Conservation (phyloP, 768 basidiomycete genomes). For the Trametes meyenii region DNA sequence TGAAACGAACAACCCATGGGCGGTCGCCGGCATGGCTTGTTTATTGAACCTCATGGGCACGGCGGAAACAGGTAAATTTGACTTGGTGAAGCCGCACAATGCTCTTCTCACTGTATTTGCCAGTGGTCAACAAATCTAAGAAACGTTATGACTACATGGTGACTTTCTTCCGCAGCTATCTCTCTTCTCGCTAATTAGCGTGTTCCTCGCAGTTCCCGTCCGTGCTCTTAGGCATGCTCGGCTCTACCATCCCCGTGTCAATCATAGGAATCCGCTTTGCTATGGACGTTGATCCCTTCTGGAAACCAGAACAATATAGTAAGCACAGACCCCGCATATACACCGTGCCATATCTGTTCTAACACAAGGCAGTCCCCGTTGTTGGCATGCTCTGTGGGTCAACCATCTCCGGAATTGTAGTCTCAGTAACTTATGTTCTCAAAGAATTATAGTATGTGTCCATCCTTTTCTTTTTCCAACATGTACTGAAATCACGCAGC, state of each 20-base stretch:
- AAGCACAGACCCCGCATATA: conserved; percentile 24
- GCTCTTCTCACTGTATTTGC: background rate
- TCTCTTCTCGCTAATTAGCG: background rate
- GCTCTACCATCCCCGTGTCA: conserved; percentile 79
- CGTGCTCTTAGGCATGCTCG: conserved; percentile 67
- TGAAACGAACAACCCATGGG: conserved; percentile 72
- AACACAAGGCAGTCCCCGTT: conserved; percentile 61
- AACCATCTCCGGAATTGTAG: conserved; percentile 75
- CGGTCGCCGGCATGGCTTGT: conserved; percentile 74
- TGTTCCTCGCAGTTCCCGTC: conserved; percentile 57
- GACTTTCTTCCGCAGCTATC: background rate
- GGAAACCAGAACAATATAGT: conserved; percentile 85
- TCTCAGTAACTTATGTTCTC: conserved; percentile 69
- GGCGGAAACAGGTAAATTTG: conserved; percentile 65
- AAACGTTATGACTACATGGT: conserved; percentile 78
- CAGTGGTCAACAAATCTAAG: conserved; percentile 80
- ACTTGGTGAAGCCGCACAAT: background rate
- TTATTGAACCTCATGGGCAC: conserved; percentile 79
- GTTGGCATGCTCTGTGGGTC: conserved; percentile 87
- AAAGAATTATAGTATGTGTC: conserved; percentile 70
- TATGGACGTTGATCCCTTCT: conserved; percentile 78
- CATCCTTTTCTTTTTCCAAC: background rate
- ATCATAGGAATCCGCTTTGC: conserved; percentile 75
- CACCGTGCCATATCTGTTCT: background rate
- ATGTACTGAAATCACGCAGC: conserved; percentile 42